Evolutionary conservation across 192 early-diverging fungal genomes (phyloP), one percentile per base, ranked within the genome.

Genomic region (Cetraspora pellucida): DNA sequence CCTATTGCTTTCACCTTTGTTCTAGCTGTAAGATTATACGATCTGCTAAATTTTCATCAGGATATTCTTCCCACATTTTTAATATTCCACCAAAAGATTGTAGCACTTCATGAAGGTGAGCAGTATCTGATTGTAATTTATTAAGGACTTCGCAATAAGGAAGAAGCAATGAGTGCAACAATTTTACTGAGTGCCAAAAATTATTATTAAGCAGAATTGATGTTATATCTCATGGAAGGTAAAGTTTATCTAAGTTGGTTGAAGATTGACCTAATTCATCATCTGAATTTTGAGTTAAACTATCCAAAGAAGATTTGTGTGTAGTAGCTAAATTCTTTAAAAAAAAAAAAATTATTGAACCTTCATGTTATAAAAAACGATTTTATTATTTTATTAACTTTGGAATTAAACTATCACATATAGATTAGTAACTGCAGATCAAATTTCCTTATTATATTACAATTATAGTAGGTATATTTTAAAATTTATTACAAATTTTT

Each of bases 121-220:
- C 72, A 23, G 21, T 63, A 63, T 74, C 45, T 37, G 0, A 17
- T 21, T 74, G 23, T 47, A 74, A 74, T 44, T 47, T 50, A 19
- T 63, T 21, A 8, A 74, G 19, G 3, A 30, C 21, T 63, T 11
- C 27, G 47, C 44, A 74, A 61, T 74, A 61, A 47, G 59, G 45
- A 31, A 31, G 16, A 17, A 74, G 31, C 27, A 72, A 52, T 27
- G 0, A 27, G 21, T 8, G 0, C 21, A 59, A 27, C 17, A 27
- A 13, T 11, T 10, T 27, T 27, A 66, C 31, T 69, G 10, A 23
- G 3, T 6, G 3, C 47, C 44, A 69, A 25, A 69, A 45, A 45
- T 69, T 47, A 69, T 50, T 69, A 27, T 27, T 69, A 16, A 14
- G 23, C 44, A 47, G n/a, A 44, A 45, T 59, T 59, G 58, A 1